A percentile compares a stretch with the other conserved stretches of the same genome.
phyloP scores from a whole-genome alignment of 1,139 yeast species.

The Candida labiduridarum region DNA sequence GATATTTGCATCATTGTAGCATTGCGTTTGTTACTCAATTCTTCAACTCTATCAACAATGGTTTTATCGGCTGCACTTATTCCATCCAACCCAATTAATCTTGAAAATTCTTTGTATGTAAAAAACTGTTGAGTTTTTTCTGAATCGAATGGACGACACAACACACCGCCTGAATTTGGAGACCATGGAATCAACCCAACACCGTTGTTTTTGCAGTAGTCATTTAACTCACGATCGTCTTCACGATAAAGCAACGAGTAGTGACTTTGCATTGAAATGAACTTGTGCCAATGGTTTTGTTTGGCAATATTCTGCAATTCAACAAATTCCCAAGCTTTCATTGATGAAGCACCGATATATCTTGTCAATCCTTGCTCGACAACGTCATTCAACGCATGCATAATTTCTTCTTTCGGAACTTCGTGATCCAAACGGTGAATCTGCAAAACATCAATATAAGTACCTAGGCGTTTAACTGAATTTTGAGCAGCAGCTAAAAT shows the following conservation, averaged over 20 bases:
- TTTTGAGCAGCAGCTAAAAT: constrained; percentile 52
- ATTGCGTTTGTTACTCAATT: constrained; percentile 44
- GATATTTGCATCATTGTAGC: constrained; percentile 16
- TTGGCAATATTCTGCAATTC: constrained; percentile 57
- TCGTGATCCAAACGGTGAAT: constrained; percentile 51
- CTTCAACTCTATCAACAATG: constrained; percentile 54
- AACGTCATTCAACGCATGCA: constrained; percentile 56
- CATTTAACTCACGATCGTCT: constrained; percentile 63
- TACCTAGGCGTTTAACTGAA: constrained; percentile 53
- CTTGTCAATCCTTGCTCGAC: constrained; percentile 50
- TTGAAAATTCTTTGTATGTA: constrained; percentile 9
- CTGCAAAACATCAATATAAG: constrained; percentile 35
- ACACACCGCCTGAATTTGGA: constrained; percentile 50
- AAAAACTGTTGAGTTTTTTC: constrained; percentile 11
- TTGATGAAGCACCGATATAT: constrained; percentile 63
- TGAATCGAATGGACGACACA: constrained; percentile 33
- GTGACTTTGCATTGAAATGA: constrained; percentile 60
- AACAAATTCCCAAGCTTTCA: constrained; percentile 52
- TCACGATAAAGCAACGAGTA: constrained; percentile 59
- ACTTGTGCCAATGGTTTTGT: constrained; percentile 53
- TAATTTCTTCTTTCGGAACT: constrained; percentile 50
- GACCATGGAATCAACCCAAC: constrained; percentile 57
- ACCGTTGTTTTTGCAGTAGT: constrained; percentile 41
- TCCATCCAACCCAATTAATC: constrained; percentile 5
- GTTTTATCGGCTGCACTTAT: constrained; percentile 26